phyloP scores from a whole-genome alignment of 2,329 filamentous ascomycete species.

The Drechmeria coniospora region DNA sequence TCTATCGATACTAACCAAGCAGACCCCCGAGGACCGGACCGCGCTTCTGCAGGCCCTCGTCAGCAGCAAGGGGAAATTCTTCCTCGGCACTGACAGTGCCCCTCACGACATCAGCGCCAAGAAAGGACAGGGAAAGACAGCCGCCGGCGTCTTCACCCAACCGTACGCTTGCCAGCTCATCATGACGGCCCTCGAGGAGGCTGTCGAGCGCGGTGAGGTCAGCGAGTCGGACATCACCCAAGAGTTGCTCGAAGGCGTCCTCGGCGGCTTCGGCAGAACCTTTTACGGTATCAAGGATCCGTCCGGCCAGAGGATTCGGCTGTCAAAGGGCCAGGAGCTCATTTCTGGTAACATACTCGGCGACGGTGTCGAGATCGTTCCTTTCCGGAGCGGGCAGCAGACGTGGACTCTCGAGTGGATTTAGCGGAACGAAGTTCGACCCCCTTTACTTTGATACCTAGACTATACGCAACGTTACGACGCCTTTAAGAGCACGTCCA shows the following conservation, averaged over 20 bases:
- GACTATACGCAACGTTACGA: too few species aligned
- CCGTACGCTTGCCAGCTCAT: slow-evolving; percentile 52
- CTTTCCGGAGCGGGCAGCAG: slow-evolving; percentile 1
- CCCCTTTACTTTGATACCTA: too few species aligned
- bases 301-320: slow-evolving; percentile 1
- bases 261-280: slow-evolving; percentile 33
- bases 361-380: slow-evolving; percentile 1
- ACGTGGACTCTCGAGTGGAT: slow-evolving; percentile 1
- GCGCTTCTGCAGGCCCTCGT: slow-evolving; percentile 53
- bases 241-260: slow-evolving; percentile 37
- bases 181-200: slow-evolving; percentile 45
- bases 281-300: slow-evolving; percentile 28
- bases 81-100: slow-evolving; percentile 48
- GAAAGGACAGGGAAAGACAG: slow-evolving; percentile 33
- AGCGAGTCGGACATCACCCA: slow-evolving; percentile 35
- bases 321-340: slow-evolving; percentile 1
- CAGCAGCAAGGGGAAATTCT: slow-evolving; percentile 49
- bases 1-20: not conserved
- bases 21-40: slow-evolving; percentile 2
- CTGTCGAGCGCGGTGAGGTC: slow-evolving; percentile 36
- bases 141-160: slow-evolving; percentile 70
- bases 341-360: slow-evolving; percentile 1
- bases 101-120: slow-evolving; percentile 50
- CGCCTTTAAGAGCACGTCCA: too few species aligned
- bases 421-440: not conserved